A percentile compares a stretch with the other conserved stretches of the same genome.
phyloP scores from a whole-genome alignment of 108 stramenopile genomes.

The Skeletonema menzelii region DNA sequence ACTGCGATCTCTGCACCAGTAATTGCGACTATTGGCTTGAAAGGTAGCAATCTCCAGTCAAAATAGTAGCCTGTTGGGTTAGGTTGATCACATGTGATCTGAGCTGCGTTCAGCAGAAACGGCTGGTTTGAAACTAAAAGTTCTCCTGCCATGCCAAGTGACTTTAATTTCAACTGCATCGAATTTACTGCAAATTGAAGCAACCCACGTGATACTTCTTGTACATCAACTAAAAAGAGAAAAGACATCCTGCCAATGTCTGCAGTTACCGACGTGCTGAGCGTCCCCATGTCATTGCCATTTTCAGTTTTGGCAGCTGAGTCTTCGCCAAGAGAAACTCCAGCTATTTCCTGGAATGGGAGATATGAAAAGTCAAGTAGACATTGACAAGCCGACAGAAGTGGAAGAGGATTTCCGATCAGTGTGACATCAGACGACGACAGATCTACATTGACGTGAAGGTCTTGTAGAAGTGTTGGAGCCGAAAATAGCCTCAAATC shows the following conservation, averaged over 20 bases:
- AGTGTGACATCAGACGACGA: conserved; percentile 14
- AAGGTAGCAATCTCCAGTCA: conserved; percentile 25
- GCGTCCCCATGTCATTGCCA: neutral
- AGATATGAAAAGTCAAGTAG: conserved; percentile 14
- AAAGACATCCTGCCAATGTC: conserved; percentile 13
- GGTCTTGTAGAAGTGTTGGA: conserved; percentile 17
- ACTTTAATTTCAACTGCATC: conserved; percentile 1
- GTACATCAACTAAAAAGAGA: conserved; percentile 19
- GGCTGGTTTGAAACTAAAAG: conserved; percentile 10
- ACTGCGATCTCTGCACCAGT: conserved; percentile 11
- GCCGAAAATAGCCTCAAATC: conserved; percentile 6
- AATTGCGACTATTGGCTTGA: conserved; percentile 23
- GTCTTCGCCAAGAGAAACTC: neutral
- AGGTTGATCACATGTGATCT: conserved; percentile 1
- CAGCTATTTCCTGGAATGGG: conserved; percentile 15
- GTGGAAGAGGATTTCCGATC: conserved; percentile 30
- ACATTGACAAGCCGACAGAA: conserved; percentile 19
- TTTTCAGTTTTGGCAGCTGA: neutral
- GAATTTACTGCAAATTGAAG: conserved; percentile 20
- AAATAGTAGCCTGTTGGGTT: neutral
- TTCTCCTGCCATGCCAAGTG: conserved; percentile 4
- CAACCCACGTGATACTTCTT: conserved; percentile 10
- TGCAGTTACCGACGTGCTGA: conserved; percentile 9
- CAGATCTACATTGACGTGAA: conserved; percentile 11
- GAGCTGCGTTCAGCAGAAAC: conserved; percentile 19